Base-by-base conservation (phyloP, 2,329 filamentous ascomycete species). In the Xylaria sp. region DNA sequence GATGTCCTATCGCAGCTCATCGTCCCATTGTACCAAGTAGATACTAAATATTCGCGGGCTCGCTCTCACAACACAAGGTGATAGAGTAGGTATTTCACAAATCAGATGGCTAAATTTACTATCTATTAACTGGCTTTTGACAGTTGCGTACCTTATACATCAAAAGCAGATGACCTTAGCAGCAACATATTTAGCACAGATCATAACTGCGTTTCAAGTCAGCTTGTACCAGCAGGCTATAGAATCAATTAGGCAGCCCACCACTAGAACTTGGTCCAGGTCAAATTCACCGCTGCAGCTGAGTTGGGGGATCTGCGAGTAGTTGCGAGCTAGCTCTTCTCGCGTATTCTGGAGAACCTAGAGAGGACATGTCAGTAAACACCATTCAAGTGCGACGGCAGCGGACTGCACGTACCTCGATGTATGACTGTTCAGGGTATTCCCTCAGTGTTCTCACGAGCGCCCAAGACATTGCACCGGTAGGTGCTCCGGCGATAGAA, bases 391-490 rank as follows among this genome's bases (percentile, higher is more conserved):
- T 7, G 20, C n/a, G 46, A 23, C 13, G 13, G 20, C 15, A 13
- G 23, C 25, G 13, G 23, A 13, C 23, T 43, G 39, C 41, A 59
- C 70, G 4, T 59, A 79, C 78, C 33, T 79, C 73, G 31, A 79
- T 66, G 55, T 81, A 81, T 9, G 75, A 78, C 64, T 78, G 76
- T 51, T 78, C 73, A 0, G 73, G 73, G 12, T 75, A 75, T 54
- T 79, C 73, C 60, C 72, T 76, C 74, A 82, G 73, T 8, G 78
- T 75, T 36, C 77, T 74, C 23, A 82, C 72, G 48, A 81, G 78
- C 0, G 78, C 79, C 77, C 78, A 81, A 28, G 80, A 82, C 80
- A 82, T 82, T n/a, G 79, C 80, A 0, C 80, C 80, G 18, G 76
- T 79, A 6, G 79, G 75, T 1, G 75, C 69, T 1, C 80, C 79